phyloP scores from a whole-genome alignment of 2,329 filamentous ascomycete species.

The Hansfordia pulvinata region DNA sequence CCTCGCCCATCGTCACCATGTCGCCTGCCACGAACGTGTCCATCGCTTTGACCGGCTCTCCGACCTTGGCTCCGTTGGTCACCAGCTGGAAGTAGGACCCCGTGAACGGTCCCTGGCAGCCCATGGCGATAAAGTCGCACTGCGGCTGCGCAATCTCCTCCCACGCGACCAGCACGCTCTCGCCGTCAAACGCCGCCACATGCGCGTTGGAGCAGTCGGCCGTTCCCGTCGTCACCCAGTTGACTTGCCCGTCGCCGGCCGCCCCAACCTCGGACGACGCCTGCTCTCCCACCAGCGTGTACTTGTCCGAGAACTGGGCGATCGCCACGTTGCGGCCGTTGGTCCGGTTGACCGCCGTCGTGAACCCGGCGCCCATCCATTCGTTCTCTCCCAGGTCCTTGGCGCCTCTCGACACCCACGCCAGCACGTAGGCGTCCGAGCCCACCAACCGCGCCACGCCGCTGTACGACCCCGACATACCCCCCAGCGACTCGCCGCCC shows the following conservation, averaged over 20 bases:
- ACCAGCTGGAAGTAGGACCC: slow-evolving; percentile 48
- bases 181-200: slow-evolving; percentile 29
- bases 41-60: slow-evolving; percentile 30
- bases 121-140: slow-evolving; percentile 44
- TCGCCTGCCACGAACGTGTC: slow-evolving; percentile 48
- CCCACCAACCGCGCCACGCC: slow-evolving; percentile 37
- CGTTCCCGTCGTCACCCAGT: slow-evolving; percentile 40
- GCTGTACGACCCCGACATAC: slow-evolving; percentile 50
- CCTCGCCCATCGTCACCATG: slow-evolving; percentile 45
- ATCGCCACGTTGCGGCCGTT: slow-evolving; percentile 47
- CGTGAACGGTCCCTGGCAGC: slow-evolving; percentile 42
- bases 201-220: slow-evolving; percentile 37
- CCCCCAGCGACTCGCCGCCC: slow-evolving; percentile 44
- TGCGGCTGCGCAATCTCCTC: slow-evolving; percentile 42
- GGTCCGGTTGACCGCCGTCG: slow-evolving; percentile 34
- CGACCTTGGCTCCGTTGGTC: slow-evolving; percentile 34
- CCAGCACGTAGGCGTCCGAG: slow-evolving; percentile 41
- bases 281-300: slow-evolving; percentile 36
- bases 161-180: slow-evolving; percentile 40
- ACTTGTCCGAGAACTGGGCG: slow-evolving; percentile 41
- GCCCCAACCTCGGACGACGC: slow-evolving; percentile 39
- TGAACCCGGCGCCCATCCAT: slow-evolving; percentile 46
- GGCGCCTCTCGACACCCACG: slow-evolving; percentile 48
- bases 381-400: slow-evolving; percentile 36
- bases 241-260: slow-evolving; percentile 43